A percentile compares a stretch with the other conserved stretches of the same genome.
Evolutionary conservation across 2,329 filamentous ascomycete species (phyloP).

Genomic region (Monilinia fructigena): DNA sequence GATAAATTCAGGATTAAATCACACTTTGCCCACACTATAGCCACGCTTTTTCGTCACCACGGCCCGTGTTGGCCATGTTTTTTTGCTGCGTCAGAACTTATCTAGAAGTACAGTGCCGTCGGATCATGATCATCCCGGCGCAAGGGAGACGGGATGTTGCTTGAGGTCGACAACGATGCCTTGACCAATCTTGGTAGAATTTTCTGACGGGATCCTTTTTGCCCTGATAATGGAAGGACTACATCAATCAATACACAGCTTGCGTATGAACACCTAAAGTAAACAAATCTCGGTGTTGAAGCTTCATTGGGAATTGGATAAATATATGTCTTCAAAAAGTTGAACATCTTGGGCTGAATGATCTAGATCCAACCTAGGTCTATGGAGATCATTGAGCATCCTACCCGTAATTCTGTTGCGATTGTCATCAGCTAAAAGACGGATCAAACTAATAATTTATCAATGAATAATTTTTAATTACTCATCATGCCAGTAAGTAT

Average conservation of each 20-base stretch:
- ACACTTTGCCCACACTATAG: neutral
- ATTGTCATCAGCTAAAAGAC: constrained; percentile 7
- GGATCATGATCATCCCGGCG: constrained; percentile 22
- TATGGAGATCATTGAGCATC: constrained; percentile 20
- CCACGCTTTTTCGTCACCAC: constrained; percentile 10
- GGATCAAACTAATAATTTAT: neutral
- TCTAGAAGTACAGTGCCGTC: constrained; percentile 12
- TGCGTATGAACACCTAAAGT: constrained; percentile 1
- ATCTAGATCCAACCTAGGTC: constrained; percentile 6
- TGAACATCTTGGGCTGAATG: constrained; percentile 16
- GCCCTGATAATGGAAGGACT: neutral
- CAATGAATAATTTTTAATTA: neutral
- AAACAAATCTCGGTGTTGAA: constrained; percentile 20
- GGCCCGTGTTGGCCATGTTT: constrained; percentile 23
- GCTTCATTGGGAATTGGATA: constrained; percentile 16
- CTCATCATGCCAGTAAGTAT: constrained; percentile 4
- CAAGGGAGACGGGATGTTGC: constrained; percentile 22
- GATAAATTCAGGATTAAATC: neutral
- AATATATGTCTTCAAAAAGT: constrained; percentile 11
- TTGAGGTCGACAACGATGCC: constrained; percentile 11
- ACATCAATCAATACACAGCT: neutral
- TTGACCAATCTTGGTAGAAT: constrained; percentile 12
- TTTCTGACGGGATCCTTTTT: neutral
- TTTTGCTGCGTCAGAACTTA: neutral
- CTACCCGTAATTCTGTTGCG: neutral